Conservation (phyloP, 805 yeast species). For the Kuraishia borneana region DNA sequence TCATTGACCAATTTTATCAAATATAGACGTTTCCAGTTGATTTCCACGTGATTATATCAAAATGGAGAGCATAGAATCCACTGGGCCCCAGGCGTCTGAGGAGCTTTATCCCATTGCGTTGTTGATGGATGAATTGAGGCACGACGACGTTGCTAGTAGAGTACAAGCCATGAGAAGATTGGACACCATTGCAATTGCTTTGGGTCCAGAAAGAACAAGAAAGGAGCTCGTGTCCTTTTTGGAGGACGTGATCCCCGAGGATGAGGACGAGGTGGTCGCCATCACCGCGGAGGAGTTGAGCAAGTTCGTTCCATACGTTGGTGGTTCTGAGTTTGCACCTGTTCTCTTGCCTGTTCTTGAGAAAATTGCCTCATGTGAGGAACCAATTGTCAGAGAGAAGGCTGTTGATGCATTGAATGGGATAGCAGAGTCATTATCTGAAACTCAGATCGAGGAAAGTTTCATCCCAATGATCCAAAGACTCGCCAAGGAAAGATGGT, state of each 20-base stretch:
- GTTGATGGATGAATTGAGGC: constrained; percentile 88
- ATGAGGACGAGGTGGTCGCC: constrained; percentile 95
- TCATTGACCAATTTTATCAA: background rate
- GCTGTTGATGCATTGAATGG: constrained; percentile 80
- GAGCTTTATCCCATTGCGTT: constrained; percentile 90
- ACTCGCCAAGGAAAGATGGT: constrained; percentile 87
- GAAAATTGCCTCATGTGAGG: constrained; percentile 84
- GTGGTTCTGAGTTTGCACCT: constrained; percentile 63
- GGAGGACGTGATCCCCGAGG: constrained; percentile 85
- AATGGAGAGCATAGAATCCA: constrained; percentile 7
- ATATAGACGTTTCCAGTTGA: too few relatives aligned
- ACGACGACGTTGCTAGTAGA: constrained; percentile 89
- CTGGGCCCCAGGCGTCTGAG: constrained; percentile 17
- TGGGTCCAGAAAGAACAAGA: constrained; percentile 90
- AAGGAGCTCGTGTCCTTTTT: constrained; percentile 84
- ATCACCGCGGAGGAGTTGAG: constrained; percentile 88
- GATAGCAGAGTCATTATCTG: constrained; percentile 51
- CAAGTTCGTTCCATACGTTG: constrained; percentile 77
- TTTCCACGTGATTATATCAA: too few relatives aligned
- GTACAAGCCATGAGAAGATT: constrained; percentile 91
- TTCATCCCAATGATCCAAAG: constrained; percentile 70
- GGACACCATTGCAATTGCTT: constrained; percentile 88
- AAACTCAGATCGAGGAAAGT: constrained; percentile 51
- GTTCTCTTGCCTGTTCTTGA: constrained; percentile 61
- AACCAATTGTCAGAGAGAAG: constrained; percentile 89